Base-by-base conservation (phyloP, 805 yeast genomes). In the Candida peoriensis region DNA sequence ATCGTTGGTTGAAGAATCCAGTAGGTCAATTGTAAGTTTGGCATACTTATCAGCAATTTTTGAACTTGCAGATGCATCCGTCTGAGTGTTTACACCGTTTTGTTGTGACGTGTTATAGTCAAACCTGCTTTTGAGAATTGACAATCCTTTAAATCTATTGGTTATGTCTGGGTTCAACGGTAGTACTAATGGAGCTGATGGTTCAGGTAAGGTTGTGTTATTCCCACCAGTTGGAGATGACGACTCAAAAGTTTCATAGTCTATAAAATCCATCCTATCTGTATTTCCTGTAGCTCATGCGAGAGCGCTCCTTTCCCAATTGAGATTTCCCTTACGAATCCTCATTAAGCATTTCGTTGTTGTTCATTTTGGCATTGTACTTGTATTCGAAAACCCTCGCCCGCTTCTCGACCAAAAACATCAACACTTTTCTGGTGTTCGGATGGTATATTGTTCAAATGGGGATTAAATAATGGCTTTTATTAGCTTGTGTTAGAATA, bases 31-130 rank as follows among this genome's bases (percentile, higher is more conserved):
- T 0, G 81, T 69, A 23, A 64, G 39, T 30, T 59, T 44, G 1
- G 80, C 81, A 44, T 75, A 75, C 37, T 66, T 67, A 33, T 64
- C 66, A 2, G 78, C 74, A 2, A 46, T 43, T 25, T 38, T 40
- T 2, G 38, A 39, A 3, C 44, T 41, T 4, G 21, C 25, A 20
- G 30, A 32, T 7, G 19, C 32, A 8, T 37, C 24, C 3, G 43
- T 14, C 54, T 24, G 23, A 15, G 11, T 17, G 15, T 26, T 8
- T 3, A 13, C 9, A 13, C 15, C 17, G 3, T 24, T 17, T 8
- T 24, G 17, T 11, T 36, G 19, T 18, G 8, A 32, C 19, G 8
- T 24, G 3, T 30, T 20, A 14, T 28, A 13, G 8, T 26, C 31
- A 17, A 24, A 24, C 33, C 46, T 52, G 28, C 54, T 58, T 37